Percentiles rank a stretch among this genome's conserved stretches.
These are phyloP conservation scores for Setaria viridis DNA, from an alignment of 202 grass and related monocot genomes.

Conservation along the genomic window DNA sequence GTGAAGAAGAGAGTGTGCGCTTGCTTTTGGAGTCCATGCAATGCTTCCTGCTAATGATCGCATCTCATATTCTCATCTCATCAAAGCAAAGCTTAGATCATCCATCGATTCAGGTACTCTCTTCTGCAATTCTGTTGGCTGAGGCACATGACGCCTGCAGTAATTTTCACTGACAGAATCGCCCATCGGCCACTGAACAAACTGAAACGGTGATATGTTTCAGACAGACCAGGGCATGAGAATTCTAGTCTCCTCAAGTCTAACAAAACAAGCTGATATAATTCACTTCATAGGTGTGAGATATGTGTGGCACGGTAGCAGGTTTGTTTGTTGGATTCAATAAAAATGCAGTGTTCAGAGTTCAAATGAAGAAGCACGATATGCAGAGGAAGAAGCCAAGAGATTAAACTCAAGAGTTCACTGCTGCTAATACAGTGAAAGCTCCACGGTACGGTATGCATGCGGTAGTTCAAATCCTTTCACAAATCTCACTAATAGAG, in stretches of 20 bases:
- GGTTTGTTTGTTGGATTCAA: not conserved
- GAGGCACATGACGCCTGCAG: not conserved
- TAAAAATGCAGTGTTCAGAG: not conserved
- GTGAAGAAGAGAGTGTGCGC: not conserved
- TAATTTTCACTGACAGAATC: not conserved
- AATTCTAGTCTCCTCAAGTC: not conserved
- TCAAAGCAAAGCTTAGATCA: not conserved
- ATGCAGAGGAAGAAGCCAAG: not conserved
- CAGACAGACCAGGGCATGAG: not conserved
- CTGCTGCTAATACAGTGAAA: not conserved
- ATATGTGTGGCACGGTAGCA: not conserved
- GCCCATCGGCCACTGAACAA: not conserved
- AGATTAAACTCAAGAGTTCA: too few relatives aligned
- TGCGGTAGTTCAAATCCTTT: not conserved
- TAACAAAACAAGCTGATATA: not conserved
- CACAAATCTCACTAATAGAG: not conserved
- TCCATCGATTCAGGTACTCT: not conserved
- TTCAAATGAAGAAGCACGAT: not conserved
- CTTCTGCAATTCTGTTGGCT: not conserved
- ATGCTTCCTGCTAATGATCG: not conserved
- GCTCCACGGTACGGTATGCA: not conserved
- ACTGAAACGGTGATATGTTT: not conserved
- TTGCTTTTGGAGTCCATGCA: not conserved
- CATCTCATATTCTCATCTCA: not conserved
- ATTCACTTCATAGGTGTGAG: constrained; percentile 18